A percentile compares a stretch with the other conserved stretches of the same genome.
Evolutionary conservation across 1,284 basidiomycete genomes (phyloP).

Genomic region (Golubevia pallescens): DNA sequence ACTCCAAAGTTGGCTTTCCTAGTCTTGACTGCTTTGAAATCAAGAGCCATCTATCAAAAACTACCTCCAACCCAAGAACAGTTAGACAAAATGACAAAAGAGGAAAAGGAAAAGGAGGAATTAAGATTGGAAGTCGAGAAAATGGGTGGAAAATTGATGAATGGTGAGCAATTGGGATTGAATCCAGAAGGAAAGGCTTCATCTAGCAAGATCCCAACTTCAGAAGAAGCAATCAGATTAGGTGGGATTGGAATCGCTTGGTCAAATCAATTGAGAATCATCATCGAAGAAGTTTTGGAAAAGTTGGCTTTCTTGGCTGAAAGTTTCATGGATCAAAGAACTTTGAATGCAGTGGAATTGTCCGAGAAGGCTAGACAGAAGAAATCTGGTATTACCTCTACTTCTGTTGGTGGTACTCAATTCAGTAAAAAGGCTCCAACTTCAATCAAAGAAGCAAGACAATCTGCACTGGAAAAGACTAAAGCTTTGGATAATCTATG

Average conservation of each 20-base stretch:
- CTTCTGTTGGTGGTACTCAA: not conserved
- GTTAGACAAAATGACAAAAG: not conserved
- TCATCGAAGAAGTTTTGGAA: not conserved
- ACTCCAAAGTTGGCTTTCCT: constrained; percentile 48
- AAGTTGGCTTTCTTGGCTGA: not conserved
- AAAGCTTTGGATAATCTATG: too few species aligned
- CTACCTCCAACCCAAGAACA: not conserved
- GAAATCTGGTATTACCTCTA: not conserved
- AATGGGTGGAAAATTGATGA: not conserved
- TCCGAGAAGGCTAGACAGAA: not conserved
- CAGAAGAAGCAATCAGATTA: not conserved
- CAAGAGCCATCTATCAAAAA: constrained; percentile 13
- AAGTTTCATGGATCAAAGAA: not conserved
- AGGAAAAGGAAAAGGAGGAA: not conserved
- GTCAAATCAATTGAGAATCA: not conserved
- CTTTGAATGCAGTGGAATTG: not conserved
- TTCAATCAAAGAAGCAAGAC: not conserved
- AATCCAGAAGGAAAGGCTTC: not conserved
- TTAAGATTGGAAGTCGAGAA: not conserved
- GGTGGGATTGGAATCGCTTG: not conserved
- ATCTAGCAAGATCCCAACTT: not conserved
- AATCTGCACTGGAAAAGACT: too few species aligned
- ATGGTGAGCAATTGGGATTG: not conserved
- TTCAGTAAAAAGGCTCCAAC: not conserved
- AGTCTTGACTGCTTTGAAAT: constrained; percentile 42